Evolutionary conservation across 2,329 filamentous ascomycete genomes (phyloP), one percentile per base, ranked within the genome.

Genomic region (Trichoderma guizhouense): DNA sequence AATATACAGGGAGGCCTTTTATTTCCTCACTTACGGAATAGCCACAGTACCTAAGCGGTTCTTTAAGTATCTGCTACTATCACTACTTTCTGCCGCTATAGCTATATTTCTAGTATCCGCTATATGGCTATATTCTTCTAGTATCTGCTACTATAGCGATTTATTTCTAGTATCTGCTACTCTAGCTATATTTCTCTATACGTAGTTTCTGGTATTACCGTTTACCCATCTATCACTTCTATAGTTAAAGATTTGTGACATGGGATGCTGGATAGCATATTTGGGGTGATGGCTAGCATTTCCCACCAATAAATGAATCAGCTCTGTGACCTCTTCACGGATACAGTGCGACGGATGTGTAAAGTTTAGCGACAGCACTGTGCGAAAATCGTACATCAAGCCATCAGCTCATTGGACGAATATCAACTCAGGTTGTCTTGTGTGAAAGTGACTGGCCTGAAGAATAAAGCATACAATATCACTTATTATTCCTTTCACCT

Each of bases 331-430:
- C 53, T 43, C 24, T 1, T 43, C 5, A 9, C 0, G 3, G 1
- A 12, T 72, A 72, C 66, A 70, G 71, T 71, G 71, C 58, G 11
- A n/a, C 15, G 5, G 3, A 39, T n/a, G 28, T 4, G 15, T 7
- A 18, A 28, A 12, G 9, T 24, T 2, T 12, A n/a, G 15, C 3
- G 18, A 60, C 14, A 11, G 39, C 63, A 72, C 73, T 73, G 67
- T 73, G 66, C 15, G 72, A 71, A 68, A 71, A 73, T 69, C 67
- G 30, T 62, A 70, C 18, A 53, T 60, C 47, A 55, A 51, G 12
- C 43, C 12, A 43, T 1, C 12, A 18, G 51, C 57, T 65, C 30
- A 26, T 60, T 43, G 24, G 32, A 30, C 30, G 43, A 55, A 63
- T 58, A 62, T 66, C 36, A 53, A n/a, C 26, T 58, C 63, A 63